Evolutionary conservation across 371 early-diverging fungal genomes (phyloP).

Genomic region (Mucor plumbeus): DNA sequence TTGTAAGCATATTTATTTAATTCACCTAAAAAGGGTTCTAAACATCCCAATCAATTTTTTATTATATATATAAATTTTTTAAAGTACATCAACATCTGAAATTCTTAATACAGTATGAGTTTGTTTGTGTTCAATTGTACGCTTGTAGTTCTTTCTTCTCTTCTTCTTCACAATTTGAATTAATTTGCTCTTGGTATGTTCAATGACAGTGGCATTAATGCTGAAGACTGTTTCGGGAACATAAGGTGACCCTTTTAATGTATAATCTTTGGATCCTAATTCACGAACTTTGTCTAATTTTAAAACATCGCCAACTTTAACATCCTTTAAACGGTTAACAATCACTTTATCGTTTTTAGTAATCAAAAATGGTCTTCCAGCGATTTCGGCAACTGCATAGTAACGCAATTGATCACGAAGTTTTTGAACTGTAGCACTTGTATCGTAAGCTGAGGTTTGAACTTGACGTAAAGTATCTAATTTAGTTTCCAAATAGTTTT

Average conservation of each 20-base stretch:
- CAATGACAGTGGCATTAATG: constrained; percentile 88
- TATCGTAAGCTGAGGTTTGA: constrained; percentile 25
- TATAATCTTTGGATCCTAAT: constrained; percentile 84
- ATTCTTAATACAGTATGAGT: constrained; percentile 82
- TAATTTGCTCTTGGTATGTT: constrained; percentile 85
- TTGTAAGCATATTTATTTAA: constrained; percentile 8
- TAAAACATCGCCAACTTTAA: constrained; percentile 87
- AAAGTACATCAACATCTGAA: constrained; percentile 68
- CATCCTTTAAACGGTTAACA: constrained; percentile 78
- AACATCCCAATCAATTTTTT: not conserved
- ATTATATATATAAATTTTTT: constrained; percentile 2
- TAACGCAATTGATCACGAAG: constrained; percentile 66
- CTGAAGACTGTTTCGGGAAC: constrained; percentile 72
- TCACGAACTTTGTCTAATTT: constrained; percentile 87
- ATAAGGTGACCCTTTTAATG: constrained; percentile 87
- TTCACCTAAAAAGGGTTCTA: constrained; percentile 6
- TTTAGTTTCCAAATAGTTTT: not conserved
- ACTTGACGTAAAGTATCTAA: constrained; percentile 27
- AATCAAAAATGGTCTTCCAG: constrained; percentile 87
- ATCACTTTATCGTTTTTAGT: constrained; percentile 89
- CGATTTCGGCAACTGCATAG: constrained; percentile 90
- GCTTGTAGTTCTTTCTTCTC: constrained; percentile 87
- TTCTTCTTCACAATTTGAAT: constrained; percentile 84
- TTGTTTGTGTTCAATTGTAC: constrained; percentile 74
- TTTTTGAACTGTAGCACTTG: constrained; percentile 30